These are phyloP conservation scores for Aristolochia californica DNA, from an alignment of 164 flowering plant species.

Conservation along the genomic window DNA sequence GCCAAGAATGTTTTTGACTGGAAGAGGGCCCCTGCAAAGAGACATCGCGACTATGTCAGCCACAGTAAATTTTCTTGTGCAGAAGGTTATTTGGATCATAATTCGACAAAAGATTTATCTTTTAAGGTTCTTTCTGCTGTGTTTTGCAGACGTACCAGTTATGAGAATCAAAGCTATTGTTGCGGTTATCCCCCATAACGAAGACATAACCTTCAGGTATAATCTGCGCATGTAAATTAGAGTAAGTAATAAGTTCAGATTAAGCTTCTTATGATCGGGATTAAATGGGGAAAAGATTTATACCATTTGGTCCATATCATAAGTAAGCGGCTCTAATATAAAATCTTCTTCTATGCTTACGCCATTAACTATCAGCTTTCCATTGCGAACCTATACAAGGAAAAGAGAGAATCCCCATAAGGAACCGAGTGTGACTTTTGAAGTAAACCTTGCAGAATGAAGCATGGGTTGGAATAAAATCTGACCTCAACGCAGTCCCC, in stretches of 20 bases:
- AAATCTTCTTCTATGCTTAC: constrained; percentile 66
- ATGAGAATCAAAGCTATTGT: constrained; percentile 91
- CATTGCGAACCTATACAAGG: constrained; percentile 50
- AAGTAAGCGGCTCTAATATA: constrained; percentile 73
- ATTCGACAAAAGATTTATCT: too few species aligned
- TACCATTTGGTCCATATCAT: constrained; percentile 81
- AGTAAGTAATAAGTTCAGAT: not conserved
- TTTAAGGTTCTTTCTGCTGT: too few species aligned
- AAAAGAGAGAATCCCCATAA: not conserved
- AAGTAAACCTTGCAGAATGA: not conserved
- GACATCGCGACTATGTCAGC: too few species aligned
- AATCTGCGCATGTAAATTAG: constrained; percentile 35
- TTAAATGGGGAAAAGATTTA: not conserved
- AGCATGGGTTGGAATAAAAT: not conserved
- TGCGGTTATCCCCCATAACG: constrained; percentile 96
- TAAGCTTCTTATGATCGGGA: not conserved
- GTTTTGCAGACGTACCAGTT: constrained; percentile 46
- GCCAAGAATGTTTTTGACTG: constrained; percentile 69
- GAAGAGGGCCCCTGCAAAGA: constrained; percentile 91
- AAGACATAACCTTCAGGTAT: constrained; percentile 93
- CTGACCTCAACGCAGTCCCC: constrained; percentile 87
- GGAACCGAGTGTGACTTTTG: not conserved
- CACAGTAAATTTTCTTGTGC: too few species aligned
- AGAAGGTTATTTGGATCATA: too few species aligned
- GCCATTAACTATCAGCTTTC: constrained; percentile 77